Evolutionary conservation across 495 filamentous ascomycete species (phyloP), one percentile per base, ranked within the genome.

Genomic region (Penicillium egyptiacum): DNA sequence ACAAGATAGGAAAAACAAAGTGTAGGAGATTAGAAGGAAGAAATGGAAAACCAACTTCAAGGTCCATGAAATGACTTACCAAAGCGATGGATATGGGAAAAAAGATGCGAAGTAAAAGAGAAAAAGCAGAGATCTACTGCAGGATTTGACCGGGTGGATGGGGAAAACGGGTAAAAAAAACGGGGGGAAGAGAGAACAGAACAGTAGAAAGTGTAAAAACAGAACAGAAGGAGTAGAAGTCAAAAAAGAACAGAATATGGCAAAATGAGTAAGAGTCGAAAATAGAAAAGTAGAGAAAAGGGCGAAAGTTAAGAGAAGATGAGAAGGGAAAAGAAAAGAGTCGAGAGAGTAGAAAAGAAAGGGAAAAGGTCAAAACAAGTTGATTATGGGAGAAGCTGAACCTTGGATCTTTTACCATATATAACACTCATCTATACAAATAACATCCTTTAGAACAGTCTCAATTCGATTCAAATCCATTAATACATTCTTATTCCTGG

Each of bases 81-180:
- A 48, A 35, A 25, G 43, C 14, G 25, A 39, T 20, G 44, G 22
- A 51, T 23, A 42, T 23, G 35, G 23, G 41, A 26, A 37, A 11
- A 33, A 19, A 51, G 22, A 31, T 43, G n/a, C 30, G 20, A 37
- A 35, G 42, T 16, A 22, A 16, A 26, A 50, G 46, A 12, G 33
- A 40, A 28, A 12, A 44, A 31, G 46, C 39, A 52, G 55, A 42
- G 56, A 63, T 56, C 56, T 55, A 59, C 55, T 56, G 52, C 56
- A 63, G 60, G 60, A 53, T 64, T 56, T 61, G 58, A 52, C 50
- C 35, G 55, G 43, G 54, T 33, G 52, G 53, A 57, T 31, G 41
- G 37, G 50, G 50, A 51, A 50, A 42, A 47, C 20, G 16, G 31
- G 41, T 25, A 37, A 41, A 30, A 26, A 46, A 56, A 42, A 47